Percentiles rank a stretch among this genome's conserved stretches.
Conservation (phyloP, 352 stramenopile species). For the Pythium sukuiense region DNA sequence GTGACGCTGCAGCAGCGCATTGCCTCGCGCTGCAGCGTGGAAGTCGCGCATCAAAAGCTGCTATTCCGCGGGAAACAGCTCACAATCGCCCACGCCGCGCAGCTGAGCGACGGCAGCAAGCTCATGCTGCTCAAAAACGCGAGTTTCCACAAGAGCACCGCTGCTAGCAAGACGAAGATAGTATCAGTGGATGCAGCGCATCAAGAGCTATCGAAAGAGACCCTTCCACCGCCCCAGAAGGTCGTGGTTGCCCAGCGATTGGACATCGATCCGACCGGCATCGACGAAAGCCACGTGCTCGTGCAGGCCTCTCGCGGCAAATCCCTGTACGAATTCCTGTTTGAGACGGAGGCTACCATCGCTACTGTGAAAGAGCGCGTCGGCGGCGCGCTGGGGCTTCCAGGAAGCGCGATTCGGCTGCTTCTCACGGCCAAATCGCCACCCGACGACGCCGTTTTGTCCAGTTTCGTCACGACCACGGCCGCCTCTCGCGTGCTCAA, state of each 20-base stretch:
- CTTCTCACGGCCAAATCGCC: conserved; percentile 71
- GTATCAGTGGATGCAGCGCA: neutral
- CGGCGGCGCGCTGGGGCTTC: conserved; percentile 44
- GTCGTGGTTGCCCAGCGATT: conserved; percentile 14
- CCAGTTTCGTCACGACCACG: conserved; percentile 4
- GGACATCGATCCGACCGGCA: conserved; percentile 12
- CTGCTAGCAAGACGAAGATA: neutral
- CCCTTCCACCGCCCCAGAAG: neutral
- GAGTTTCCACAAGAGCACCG: conserved; percentile 20
- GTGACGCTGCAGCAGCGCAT: conserved; percentile 36
- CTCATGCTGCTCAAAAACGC: conserved; percentile 34
- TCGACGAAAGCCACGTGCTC: conserved; percentile 47
- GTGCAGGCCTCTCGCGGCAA: conserved; percentile 60
- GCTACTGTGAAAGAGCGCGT: conserved; percentile 51
- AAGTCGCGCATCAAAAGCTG: conserved; percentile 49
- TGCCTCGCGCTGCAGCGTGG: conserved; percentile 35
- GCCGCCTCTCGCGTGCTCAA: conserved; percentile 41
- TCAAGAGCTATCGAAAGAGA: neutral
- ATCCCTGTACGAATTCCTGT: conserved; percentile 55
- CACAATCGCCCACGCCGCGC: neutral
- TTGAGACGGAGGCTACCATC: conserved; percentile 30
- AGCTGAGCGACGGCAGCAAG: conserved; percentile 32
- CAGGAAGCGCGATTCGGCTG: conserved; percentile 41
- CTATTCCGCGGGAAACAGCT: conserved; percentile 45
- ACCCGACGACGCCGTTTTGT: conserved; percentile 32